Evolutionary conservation across 306 rosid species (phyloP).

Genomic region (Sechiopsis laciniata): DNA sequence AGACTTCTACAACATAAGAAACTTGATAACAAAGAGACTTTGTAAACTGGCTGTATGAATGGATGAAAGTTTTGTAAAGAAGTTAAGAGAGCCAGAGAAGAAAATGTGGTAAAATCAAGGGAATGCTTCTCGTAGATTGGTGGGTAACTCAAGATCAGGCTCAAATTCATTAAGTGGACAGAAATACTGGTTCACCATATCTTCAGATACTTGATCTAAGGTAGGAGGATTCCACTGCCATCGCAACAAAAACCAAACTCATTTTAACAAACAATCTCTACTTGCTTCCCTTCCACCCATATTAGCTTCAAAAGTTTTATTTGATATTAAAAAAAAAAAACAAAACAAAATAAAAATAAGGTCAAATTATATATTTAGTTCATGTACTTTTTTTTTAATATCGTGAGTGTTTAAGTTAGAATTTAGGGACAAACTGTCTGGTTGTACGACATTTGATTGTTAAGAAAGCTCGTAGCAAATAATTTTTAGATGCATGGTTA

Average conservation of each 20-base stretch:
- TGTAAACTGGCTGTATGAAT: neutral
- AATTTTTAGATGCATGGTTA: too few relatives aligned
- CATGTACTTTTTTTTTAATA: too few relatives aligned
- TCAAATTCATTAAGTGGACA: conserved; percentile 51
- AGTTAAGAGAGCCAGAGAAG: neutral
- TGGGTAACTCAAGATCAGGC: conserved; percentile 68
- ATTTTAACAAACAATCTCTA: conserved; percentile 7
- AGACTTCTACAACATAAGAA: too few relatives aligned
- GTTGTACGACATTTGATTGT: too few relatives aligned
- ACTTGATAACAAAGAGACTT: neutral
- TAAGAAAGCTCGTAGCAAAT: too few relatives aligned
- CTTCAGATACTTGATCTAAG: conserved; percentile 61
- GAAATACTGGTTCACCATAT: conserved; percentile 78
- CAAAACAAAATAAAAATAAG: too few relatives aligned
- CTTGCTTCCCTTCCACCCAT: too few relatives aligned
- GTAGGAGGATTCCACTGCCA: conserved; percentile 96
- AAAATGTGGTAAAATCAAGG: conserved; percentile 16
- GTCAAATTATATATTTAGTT: too few relatives aligned
- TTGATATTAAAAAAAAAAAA: too few relatives aligned
- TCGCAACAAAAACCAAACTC: conserved; percentile 21
- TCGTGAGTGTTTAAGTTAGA: too few relatives aligned
- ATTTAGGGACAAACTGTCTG: too few relatives aligned
- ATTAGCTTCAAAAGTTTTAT: too few relatives aligned
- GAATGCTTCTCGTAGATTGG: conserved; percentile 64
- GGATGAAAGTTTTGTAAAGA: neutral